phyloP scores from a whole-genome alignment of 1,284 basidiomycete species.

The Ustilago xerochloae region DNA sequence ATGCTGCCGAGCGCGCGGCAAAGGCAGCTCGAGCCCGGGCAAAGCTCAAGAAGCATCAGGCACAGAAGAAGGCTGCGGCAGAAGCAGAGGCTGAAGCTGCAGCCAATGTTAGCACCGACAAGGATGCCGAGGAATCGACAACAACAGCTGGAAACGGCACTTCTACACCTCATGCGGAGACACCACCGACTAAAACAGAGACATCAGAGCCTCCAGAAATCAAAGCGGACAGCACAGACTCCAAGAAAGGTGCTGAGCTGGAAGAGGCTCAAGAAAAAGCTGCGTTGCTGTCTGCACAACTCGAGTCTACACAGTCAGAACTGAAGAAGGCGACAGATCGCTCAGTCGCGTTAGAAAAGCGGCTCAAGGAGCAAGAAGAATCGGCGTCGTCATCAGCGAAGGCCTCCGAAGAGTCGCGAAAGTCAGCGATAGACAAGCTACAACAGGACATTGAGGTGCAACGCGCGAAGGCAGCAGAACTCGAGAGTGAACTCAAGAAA shows the following conservation, averaged over 20 bases:
- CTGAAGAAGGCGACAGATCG: constrained; percentile 19
- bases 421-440: constrained; percentile 11
- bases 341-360: constrained; percentile 6
- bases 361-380: constrained; percentile 22
- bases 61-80: constrained; percentile 51
- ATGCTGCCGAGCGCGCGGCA: constrained; percentile 51
- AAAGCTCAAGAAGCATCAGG: constrained; percentile 57
- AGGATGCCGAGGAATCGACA: constrained; percentile 9
- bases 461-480: constrained; percentile 15
- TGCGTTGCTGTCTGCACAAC: constrained; percentile 14
- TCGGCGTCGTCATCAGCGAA: constrained; percentile 10
- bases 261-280: constrained; percentile 15
- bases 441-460: constrained; percentile 20
- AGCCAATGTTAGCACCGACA: constrained; percentile 7
- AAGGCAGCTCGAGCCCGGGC: constrained; percentile 53
- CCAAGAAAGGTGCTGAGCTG: constrained; percentile 12
- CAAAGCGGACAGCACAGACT: not conserved
- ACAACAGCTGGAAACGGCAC: constrained; percentile 22
- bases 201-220: not conserved
- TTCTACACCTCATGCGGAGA: constrained; percentile 9
- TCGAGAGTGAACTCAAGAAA: constrained; percentile 26
- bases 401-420: constrained; percentile 11
- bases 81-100: constrained; percentile 28
- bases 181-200: not conserved
- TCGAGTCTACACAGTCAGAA: constrained; percentile 20